Conservation (phyloP, 2,329 filamentous ascomycete genomes). For the Cordyceps sp. region DNA sequence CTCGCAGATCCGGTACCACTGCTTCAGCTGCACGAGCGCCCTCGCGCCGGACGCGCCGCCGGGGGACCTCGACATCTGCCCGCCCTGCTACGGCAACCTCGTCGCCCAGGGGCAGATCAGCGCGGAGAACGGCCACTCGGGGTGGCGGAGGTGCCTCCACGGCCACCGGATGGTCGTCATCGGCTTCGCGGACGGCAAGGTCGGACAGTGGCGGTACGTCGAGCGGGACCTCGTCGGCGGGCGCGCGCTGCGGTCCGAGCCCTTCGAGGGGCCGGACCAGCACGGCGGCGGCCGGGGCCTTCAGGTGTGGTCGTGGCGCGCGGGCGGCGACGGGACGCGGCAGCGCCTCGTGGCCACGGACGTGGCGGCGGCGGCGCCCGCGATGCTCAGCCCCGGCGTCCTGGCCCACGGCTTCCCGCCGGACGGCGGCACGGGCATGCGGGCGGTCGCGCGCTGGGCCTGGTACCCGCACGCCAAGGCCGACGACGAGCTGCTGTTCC, state of each 20-base stretch:
- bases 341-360: slow-evolving; percentile 33
- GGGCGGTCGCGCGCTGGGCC: slow-evolving; percentile 51
- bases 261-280: slow-evolving; percentile 20
- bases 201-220: slow-evolving; percentile 51
- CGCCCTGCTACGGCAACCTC: slow-evolving; percentile 56
- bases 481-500: slow-evolving; percentile 68
- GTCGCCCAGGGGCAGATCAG: slow-evolving; percentile 48
- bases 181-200: slow-evolving; percentile 52
- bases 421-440: slow-evolving; percentile 54
- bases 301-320: slow-evolving; percentile 36
- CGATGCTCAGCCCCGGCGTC: slow-evolving; percentile 10
- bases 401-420: slow-evolving; percentile 42
- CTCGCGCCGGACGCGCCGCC: slow-evolving; percentile 26
- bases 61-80: slow-evolving; percentile 82
- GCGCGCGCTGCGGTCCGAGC: slow-evolving; percentile 44
- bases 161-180: slow-evolving; percentile 77
- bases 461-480: slow-evolving; percentile 55
- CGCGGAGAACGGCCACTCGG: slow-evolving; percentile 56
- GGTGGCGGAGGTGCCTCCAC: slow-evolving; percentile 68
- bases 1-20: slow-evolving; percentile 59
- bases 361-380: slow-evolving; percentile 27
- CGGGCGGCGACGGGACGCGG: slow-evolving; percentile 19
- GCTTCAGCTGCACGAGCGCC: slow-evolving; percentile 49
- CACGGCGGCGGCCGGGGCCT: slow-evolving; percentile 13
- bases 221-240: slow-evolving; percentile 67